Conservation (phyloP, 805 yeast species). For the Hanseniaspora occidentalis region DNA sequence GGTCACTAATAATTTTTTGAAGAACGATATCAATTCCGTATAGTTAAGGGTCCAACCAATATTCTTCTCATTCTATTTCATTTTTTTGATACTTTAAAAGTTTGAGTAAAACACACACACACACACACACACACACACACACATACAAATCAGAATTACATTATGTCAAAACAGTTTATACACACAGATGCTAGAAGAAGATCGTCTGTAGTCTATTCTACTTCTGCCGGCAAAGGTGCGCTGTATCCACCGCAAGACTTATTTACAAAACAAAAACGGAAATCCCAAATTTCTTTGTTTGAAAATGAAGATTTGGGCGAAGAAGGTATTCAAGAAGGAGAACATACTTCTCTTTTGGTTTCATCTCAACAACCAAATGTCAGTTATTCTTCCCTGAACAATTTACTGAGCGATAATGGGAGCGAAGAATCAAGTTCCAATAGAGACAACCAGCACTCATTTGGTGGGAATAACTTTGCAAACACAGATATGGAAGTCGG, state of each 20-base stretch:
- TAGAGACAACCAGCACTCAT: background rate
- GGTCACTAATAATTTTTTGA: too few relatives aligned
- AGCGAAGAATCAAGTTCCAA: conserved; percentile 7
- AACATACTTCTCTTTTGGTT: background rate
- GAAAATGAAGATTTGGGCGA: background rate
- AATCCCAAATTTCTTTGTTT: too few relatives aligned
- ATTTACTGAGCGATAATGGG: background rate
- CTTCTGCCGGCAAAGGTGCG: conserved; percentile 23
- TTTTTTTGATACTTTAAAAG: too few relatives aligned
- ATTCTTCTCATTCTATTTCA: too few relatives aligned
- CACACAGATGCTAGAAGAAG: conserved; percentile 19
- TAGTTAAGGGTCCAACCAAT: too few relatives aligned
- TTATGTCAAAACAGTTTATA: conserved; percentile 18
- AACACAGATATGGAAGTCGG: background rate
- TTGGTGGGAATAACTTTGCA: background rate
- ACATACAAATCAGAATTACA: background rate
- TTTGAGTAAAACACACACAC: too few relatives aligned
- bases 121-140: too few relatives aligned
- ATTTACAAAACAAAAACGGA: conserved; percentile 5
- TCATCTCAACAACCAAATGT: background rate
- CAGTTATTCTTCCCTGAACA: background rate
- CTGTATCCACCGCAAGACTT: conserved; percentile 22
- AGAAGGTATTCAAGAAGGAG: conserved; percentile 1
- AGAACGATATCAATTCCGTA: too few relatives aligned
- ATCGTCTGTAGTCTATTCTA: conserved; percentile 22